Base-by-base conservation (phyloP, 2,329 filamentous ascomycete genomes). In the Beauveria rudraprayagi region DNA sequence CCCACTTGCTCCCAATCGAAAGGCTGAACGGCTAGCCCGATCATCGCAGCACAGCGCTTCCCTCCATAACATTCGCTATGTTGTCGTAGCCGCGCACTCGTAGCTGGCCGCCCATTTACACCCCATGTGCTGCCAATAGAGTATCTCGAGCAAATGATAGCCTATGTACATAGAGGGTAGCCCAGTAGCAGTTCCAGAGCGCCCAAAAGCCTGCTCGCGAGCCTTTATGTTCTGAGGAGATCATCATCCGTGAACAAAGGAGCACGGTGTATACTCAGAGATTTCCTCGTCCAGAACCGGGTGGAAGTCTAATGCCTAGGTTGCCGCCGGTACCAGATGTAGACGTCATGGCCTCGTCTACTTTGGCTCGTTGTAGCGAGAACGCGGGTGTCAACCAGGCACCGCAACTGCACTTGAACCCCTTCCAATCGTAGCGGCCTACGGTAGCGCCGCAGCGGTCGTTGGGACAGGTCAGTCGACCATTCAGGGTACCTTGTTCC, bases 371-470 rank as follows among this genome's bases (percentile, higher is more conserved):
- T 59, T 91, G 88, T 63, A 97, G 78, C 63, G 89, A 93, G 71
- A 99, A 94, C 1, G 89, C 92, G 9, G 94, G 93, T 56, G 92
- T 90, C 24, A 97, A 82, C 93, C 94, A 97, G 64, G 88, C 85
- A 43, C 88, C 86, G 73, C 94, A 99, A 70, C 86, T 94, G 76
- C 94, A 99, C 72, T 86, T 87, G 81, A 97, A 88, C 16, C 94
- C 94, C 72, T 95, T 91, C 94, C 94, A 99, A 57, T 93, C 90
- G 71, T 97, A 99, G 68, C 94, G 90, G 44, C 94, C 94, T 53
- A 97, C 85, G 57, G 91, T 91, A 46, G 90, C 86, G 52, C 83
- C 85, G 73, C 94, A 99, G 69, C 88, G 89, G 9, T 72, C 62
- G 67, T 87, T 89, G 10, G 94, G 93, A 69, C 94, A 99, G 62